phyloP scores from a whole-genome alignment of 371 early-diverging fungal genomes.

The Fennellomyces sp. region DNA sequence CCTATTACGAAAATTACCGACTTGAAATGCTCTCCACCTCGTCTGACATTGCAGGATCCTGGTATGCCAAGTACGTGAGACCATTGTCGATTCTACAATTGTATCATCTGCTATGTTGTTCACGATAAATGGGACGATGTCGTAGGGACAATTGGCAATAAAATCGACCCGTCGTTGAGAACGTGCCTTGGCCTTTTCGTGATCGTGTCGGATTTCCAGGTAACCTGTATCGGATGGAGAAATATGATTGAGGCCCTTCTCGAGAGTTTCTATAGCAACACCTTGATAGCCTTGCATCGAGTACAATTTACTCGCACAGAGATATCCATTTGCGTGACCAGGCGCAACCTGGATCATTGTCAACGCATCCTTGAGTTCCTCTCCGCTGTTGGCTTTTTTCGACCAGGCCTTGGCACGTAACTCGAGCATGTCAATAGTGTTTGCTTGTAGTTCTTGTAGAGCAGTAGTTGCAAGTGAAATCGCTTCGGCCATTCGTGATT shows the following conservation, averaged over 20 bases:
- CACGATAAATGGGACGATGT: neutral
- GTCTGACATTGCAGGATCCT: neutral
- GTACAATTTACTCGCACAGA: neutral
- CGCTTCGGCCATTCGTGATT: too few species aligned
- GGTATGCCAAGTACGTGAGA: neutral
- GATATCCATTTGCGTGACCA: neutral
- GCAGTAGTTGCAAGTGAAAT: too few species aligned
- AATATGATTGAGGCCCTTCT: neutral
- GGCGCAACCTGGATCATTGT: neutral
- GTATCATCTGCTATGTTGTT: neutral
- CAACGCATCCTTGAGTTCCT: neutral
- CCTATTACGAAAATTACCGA: too few species aligned
- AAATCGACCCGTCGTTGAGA: neutral
- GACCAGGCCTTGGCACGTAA: neutral
- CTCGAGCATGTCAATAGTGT: too few species aligned
- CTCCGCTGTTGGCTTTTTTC: neutral
- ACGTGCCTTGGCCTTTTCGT: neutral
- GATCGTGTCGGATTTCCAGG: neutral
- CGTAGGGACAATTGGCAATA: neutral
- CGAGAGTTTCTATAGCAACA: neutral
- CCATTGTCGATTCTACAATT: neutral
- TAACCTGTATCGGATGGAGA: neutral
- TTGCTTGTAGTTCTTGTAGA: too few species aligned
- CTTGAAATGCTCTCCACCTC: neutral
- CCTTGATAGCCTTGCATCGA: neutral